Percentiles rank a stretch among this genome's conserved stretches.
These are phyloP conservation scores for Quercus tomentella DNA, from an alignment of 331 rosid genomes.

Conservation along the genomic window DNA sequence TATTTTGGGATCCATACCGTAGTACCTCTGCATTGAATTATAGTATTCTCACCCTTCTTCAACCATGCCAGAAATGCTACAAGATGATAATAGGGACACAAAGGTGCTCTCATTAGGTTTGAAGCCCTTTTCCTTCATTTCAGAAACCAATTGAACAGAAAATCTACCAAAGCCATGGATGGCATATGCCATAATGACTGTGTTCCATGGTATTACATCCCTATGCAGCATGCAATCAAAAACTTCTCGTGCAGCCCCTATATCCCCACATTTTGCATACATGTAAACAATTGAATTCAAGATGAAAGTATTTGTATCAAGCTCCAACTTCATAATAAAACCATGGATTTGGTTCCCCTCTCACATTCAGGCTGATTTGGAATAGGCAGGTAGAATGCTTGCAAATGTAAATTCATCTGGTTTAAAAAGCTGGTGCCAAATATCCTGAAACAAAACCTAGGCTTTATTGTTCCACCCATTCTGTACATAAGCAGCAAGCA, in stretches of 20 bases:
- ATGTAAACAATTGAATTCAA: slow-evolving; percentile 39
- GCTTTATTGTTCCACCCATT: slow-evolving; percentile 35
- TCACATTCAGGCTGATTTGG: slow-evolving; percentile 36
- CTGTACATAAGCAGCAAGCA: slow-evolving; percentile 41
- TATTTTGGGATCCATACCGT: slow-evolving; percentile 43
- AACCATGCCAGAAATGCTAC: slow-evolving; percentile 51
- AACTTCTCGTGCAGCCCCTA: slow-evolving; percentile 21
- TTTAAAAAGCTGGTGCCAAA: slow-evolving; percentile 24
- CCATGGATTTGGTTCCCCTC: slow-evolving; percentile 59
- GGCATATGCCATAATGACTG: slow-evolving; percentile 54
- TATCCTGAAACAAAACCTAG: slow-evolving; percentile 33
- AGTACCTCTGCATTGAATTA: not conserved
- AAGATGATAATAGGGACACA: slow-evolving; percentile 49
- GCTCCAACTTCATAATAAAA: slow-evolving; percentile 29
- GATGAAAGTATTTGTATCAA: slow-evolving; percentile 34
- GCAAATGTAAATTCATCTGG: slow-evolving; percentile 48
- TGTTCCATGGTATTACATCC: slow-evolving; percentile 55
- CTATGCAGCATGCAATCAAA: slow-evolving; percentile 36
- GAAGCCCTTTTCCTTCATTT: slow-evolving; percentile 38
- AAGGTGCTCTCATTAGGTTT: slow-evolving; percentile 47
- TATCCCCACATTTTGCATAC: slow-evolving; percentile 53
- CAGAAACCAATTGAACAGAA: slow-evolving; percentile 34
- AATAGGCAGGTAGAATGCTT: slow-evolving; percentile 46
- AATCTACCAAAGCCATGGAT: slow-evolving; percentile 48
- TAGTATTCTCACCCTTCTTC: slow-evolving; percentile 28